Base-by-base conservation (phyloP, 2,329 filamentous ascomycete species). In the Aaosphaeria pasadenensis region DNA sequence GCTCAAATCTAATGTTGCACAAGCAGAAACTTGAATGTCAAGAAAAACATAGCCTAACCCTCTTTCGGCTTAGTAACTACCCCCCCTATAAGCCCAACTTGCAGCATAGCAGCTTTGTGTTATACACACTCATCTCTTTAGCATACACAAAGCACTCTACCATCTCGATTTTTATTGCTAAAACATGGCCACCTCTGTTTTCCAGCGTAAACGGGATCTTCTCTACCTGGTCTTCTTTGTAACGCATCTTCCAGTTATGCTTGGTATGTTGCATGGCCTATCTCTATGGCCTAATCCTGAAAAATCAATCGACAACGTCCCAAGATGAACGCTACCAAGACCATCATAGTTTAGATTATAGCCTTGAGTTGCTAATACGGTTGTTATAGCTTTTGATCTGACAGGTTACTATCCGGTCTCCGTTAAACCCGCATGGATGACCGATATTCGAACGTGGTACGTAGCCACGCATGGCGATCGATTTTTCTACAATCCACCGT, bases 191-290 rank as follows among this genome's bases (percentile, higher is more conserved):
- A 46, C 47, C 4, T 58, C 60, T 1, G 66, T 72, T 11, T 59
- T 68, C 30, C 51, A 56, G 24, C 67, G 75, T 42, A 77, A 75
- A 60, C 64, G 64, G 17, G 76, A 79, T 48, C 51, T 76, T 4
- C 49, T 74, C 30, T 82, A 82, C 56, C 71, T 86, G 5, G 55
- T 77, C 36, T 86, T 86, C 72, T 87, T 88, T 67, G 47, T 74
- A 44, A 77, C 81, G 24, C 82, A 86, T 59, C 63, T 86, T 32
- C 81, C 82, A 1, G 73, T 86, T 36, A 80, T 86, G 69, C 76
- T 86, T 53, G 67, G 83, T 85, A 47, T 43, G 54, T 58, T 43
- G 36, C 9, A 36, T 36, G 33, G 7, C 33, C n/a, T 9, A 36
- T 36, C 33, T 36, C 33, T 36, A 36, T 36, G 4, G n/a, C 33